Conservation (phyloP, 768 basidiomycete species). For the Coprinopsis marcescibilis region DNA sequence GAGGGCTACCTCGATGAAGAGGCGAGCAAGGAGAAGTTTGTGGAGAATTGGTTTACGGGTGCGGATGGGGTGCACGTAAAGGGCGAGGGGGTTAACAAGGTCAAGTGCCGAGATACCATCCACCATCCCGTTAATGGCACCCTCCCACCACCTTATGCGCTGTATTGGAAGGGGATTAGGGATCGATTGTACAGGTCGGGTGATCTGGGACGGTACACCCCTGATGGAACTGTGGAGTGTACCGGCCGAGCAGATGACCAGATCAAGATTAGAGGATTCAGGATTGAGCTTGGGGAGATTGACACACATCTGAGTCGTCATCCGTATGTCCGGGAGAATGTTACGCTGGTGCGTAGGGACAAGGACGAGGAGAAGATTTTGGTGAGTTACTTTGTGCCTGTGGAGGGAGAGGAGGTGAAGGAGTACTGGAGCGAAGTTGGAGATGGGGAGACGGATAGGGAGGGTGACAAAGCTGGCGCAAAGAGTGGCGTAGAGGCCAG, state of each 20-base stretch:
- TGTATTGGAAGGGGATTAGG: conserved; percentile 90
- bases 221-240: conserved; percentile 92
- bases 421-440: conserved; percentile 65
- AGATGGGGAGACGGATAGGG: conserved; percentile 44
- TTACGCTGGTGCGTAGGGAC: conserved; percentile 92
- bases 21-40: conserved; percentile 87
- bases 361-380: conserved; percentile 99
- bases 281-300: conserved; percentile 94
- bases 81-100: not conserved
- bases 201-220: conserved; percentile 90
- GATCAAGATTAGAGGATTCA: conserved; percentile 98
- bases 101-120: conserved; percentile 65
- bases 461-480: not conserved
- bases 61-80: conserved; percentile 18
- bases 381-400: conserved; percentile 93
- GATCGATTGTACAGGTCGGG: conserved; percentile 98
- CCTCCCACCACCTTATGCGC: conserved; percentile 64
- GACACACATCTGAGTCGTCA: conserved; percentile 94
- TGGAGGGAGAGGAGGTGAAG: conserved; percentile 60
- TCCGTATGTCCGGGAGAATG: conserved; percentile 92
- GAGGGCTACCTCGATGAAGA: conserved; percentile 88
- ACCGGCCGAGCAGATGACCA: conserved; percentile 97
- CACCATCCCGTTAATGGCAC: conserved; percentile 44
- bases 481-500: conserved; percentile 54
- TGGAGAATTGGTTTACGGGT: conserved; percentile 84